Conservation (phyloP, 2,329 filamentous ascomycete genomes). For the Microdochium paspali region DNA sequence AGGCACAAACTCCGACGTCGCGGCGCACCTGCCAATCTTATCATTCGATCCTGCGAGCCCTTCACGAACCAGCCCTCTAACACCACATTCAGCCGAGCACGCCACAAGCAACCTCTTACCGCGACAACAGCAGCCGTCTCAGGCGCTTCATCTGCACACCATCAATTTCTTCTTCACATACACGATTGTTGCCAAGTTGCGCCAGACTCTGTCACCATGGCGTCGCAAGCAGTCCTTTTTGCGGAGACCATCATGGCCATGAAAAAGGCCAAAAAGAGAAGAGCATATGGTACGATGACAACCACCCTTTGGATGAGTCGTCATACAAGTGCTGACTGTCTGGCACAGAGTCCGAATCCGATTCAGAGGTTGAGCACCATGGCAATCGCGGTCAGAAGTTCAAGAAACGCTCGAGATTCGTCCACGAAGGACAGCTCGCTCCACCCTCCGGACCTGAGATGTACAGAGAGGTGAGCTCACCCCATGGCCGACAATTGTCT, state of each 20-base stretch:
- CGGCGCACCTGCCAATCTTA: no score
- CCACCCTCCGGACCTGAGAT: conserved; percentile 55
- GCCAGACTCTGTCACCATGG: conserved; percentile 24
- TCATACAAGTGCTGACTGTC: conserved; percentile 7
- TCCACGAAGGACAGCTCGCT: conserved; percentile 60
- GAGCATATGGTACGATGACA: conserved; percentile 43
- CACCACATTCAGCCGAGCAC: no score
- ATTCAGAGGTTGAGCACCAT: conserved; percentile 58
- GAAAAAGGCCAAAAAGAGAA: conserved; percentile 58
- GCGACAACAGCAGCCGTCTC: no score
- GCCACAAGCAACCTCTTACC: no score
- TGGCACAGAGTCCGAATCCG: conserved; percentile 64
- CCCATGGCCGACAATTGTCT: background rate
- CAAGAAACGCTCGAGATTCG: conserved; percentile 64
- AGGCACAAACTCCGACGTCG: no score
- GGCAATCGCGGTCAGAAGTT: conserved; percentile 74
- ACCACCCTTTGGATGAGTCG: background rate
- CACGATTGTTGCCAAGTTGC: background rate
- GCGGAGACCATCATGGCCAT: conserved; percentile 58
- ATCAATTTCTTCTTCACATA: no score
- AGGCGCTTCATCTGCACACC: background rate
- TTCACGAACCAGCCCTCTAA: no score
- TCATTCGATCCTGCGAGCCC: no score
- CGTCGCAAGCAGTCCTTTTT: conserved; percentile 51
- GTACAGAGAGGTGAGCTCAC: conserved; percentile 58